Percentiles rank a stretch among this genome's conserved stretches.
Conservation (phyloP, 495 filamentous ascomycete genomes). For the Stereocaulon alpinum region DNA sequence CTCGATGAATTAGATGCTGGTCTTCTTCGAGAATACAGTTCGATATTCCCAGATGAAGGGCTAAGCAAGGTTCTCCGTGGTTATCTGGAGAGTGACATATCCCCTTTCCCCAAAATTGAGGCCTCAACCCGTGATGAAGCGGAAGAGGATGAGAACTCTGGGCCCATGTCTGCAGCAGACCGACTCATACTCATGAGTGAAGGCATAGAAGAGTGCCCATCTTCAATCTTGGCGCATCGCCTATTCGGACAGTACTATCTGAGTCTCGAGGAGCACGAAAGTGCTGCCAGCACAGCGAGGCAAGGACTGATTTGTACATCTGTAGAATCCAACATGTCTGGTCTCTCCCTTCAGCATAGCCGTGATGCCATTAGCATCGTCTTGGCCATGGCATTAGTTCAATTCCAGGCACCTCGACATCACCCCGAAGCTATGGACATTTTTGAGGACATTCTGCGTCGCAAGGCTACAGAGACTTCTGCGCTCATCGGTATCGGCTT, state of each 20-base stretch:
- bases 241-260: conserved; percentile 79
- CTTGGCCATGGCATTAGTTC: conserved; percentile 72
- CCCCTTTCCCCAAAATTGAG: conserved; percentile 54
- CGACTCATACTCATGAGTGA: conserved; percentile 73
- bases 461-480: conserved; percentile 59
- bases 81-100: conserved; percentile 73
- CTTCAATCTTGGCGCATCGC: conserved; percentile 73
- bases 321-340: conserved; percentile 52
- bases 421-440: conserved; percentile 75
- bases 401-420: conserved; percentile 79
- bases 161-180: conserved; percentile 56
- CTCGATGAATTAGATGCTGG: conserved; percentile 62
- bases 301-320: conserved; percentile 53
- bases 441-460: conserved; percentile 67
- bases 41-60: conserved; percentile 75
- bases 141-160: conserved; percentile 31
- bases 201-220: conserved; percentile 56
- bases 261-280: conserved; percentile 77
- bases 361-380: conserved; percentile 62
- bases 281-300: conserved; percentile 64
- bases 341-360: conserved; percentile 53
- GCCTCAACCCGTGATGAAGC: conserved; percentile 26
- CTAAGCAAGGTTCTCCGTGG: conserved; percentile 69
- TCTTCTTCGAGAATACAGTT: conserved; percentile 65
- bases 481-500: conserved; percentile 84